Base-by-base conservation (phyloP, 805 yeast genomes). In the Wickerhamomyces canadensis region DNA sequence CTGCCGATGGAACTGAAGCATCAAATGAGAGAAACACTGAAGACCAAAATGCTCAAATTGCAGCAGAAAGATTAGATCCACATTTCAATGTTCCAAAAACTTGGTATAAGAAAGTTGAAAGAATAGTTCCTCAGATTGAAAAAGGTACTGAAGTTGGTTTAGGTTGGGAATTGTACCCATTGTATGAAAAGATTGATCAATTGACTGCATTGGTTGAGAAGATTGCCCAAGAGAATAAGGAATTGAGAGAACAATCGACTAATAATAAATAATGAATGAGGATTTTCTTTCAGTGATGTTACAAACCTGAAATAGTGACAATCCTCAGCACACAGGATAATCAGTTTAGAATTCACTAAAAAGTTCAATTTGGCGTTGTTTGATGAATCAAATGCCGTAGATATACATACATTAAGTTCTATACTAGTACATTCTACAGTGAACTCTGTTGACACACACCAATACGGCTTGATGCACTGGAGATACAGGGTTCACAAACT, bases 51-150 rank as follows among this genome's bases (percentile, higher is more conserved):
- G 58, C 61, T 9, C 93, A 84, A 52, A 62, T 68, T 23, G 65
- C 68, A 21, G 89, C 88, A 1, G 93, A 84, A 53, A 54, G 56
- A 7, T 72, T 67, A 27, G 95, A 86, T 55, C 85, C 87, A 0
- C 76, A 76, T 40, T 84, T 84, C 53, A 55, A 67, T n/a, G 71
- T 73, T 8, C 65, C 72, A 27, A 64, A 68, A 29, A 51, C 60
- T 15, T 86, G 88, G 78, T 65, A 62, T 17, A 46, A 53, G 12
- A 68, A 68, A 19, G 72, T 84, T 19, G 67, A 68, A 10, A 47
- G 55, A 6, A 66, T 68, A 5, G 74, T 70, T 6, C 85, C 84
- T 35, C 84, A 84, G 3, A 76, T 80, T 5, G 66, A 65, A 19
- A 61, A 67, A 36, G 85, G 84, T 25, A 68, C 64, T 39, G 58